These are phyloP conservation scores for Podospora tetraspora DNA, from an alignment of 495 filamentous ascomycete species.

Conservation along the genomic window DNA sequence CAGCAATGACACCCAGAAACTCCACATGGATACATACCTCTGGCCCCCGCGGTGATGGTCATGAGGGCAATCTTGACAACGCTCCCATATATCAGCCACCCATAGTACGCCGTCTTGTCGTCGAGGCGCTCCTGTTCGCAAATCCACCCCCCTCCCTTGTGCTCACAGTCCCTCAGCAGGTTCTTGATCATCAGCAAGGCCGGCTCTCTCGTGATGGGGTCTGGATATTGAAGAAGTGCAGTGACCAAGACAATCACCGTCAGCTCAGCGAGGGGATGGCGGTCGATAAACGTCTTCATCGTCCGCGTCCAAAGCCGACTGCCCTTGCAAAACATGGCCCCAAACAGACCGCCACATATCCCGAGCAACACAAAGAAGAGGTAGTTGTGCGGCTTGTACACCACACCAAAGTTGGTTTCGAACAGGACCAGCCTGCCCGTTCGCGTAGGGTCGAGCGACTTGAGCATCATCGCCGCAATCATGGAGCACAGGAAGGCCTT, in stretches of 20 bases:
- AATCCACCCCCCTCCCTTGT: conserved; percentile 38
- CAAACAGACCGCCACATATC: conserved; percentile 51
- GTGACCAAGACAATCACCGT: conserved; percentile 50
- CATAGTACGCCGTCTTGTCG: conserved; percentile 36
- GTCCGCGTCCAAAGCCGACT: conserved; percentile 53
- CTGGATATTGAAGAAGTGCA: conserved; percentile 50
- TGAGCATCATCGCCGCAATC: conserved; percentile 48
- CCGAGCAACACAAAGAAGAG: conserved; percentile 52
- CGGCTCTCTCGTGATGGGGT: conserved; percentile 48
- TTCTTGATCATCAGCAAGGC: conserved; percentile 52
- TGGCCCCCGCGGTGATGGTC: conserved; percentile 52
- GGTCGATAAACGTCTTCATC: conserved; percentile 45
- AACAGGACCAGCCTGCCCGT: conserved; percentile 56
- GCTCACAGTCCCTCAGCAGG: conserved; percentile 48
- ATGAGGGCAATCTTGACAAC: conserved; percentile 50
- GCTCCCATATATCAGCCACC: conserved; percentile 49
- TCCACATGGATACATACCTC: conserved; percentile 15
- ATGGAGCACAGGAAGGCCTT: conserved; percentile 54
- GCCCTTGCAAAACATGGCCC: conserved; percentile 52
- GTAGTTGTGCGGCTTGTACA: conserved; percentile 50
- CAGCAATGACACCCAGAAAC: not conserved
- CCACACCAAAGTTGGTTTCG: conserved; percentile 52
- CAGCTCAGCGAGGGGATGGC: conserved; percentile 50
- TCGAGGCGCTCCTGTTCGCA: conserved; percentile 42
- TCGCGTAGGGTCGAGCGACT: conserved; percentile 51